Percentiles rank a stretch among this genome's conserved stretches.
These are phyloP conservation scores for Gautieria morchelliformis DNA, from an alignment of 768 basidiomycete genomes.

Conservation along the genomic window DNA sequence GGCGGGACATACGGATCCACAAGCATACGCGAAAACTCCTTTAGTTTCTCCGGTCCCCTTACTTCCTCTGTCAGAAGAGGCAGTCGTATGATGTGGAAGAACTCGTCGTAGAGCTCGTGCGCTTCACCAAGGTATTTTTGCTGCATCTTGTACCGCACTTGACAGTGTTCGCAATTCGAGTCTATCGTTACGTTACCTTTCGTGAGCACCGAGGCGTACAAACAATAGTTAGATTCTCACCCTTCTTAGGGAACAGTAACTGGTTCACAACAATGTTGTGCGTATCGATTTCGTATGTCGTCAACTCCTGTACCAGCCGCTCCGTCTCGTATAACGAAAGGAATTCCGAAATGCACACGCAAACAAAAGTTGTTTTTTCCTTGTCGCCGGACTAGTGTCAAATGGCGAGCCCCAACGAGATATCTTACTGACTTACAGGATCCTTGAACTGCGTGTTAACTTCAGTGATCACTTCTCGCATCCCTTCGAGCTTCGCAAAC, in stretches of 20 bases:
- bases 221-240: constrained; percentile 32
- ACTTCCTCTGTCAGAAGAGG: constrained; percentile 96
- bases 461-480: constrained; percentile 95
- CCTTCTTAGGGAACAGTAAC: constrained; percentile 83
- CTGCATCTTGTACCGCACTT: constrained; percentile 93
- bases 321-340: constrained; percentile 97
- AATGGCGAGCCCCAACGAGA: background rate
- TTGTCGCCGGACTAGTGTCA: constrained; percentile 20
- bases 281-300: constrained; percentile 92
- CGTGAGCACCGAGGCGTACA: background rate
- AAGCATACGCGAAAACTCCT: constrained; percentile 88
- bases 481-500: constrained; percentile 95
- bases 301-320: constrained; percentile 91
- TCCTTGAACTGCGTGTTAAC: constrained; percentile 99
- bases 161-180: constrained; percentile 92
- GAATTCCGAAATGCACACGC: constrained; percentile 98
- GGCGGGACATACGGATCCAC: constrained; percentile 65
- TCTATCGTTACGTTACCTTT: constrained; percentile 32
- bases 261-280: constrained; percentile 99
- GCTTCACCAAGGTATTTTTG: constrained; percentile 96
- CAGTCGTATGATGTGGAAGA: constrained; percentile 93
- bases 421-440: constrained; percentile 48
- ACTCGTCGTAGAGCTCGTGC: constrained; percentile 94
- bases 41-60: constrained; percentile 86
- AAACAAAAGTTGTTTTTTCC: constrained; percentile 99